These are phyloP conservation scores for Ceratobasidium theobromae DNA, from an alignment of 1,284 basidiomycete species.

Conservation along the genomic window DNA sequence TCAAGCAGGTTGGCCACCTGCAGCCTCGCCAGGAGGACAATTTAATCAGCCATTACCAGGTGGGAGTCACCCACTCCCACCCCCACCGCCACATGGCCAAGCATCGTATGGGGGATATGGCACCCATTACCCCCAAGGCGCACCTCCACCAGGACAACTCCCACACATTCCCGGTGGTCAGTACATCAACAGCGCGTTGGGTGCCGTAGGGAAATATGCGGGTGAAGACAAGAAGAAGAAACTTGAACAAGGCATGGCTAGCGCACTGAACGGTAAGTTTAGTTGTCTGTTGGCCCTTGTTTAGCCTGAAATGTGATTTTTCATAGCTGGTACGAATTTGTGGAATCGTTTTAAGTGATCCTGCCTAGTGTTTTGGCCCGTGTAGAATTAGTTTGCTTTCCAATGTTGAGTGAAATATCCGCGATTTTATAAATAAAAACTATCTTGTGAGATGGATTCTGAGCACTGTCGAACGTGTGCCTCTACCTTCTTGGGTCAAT, in stretches of 20 bases:
- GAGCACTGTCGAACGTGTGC: too few relatives aligned
- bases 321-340: constrained; percentile 15
- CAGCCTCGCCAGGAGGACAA: neutral
- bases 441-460: too few relatives aligned
- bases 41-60: neutral
- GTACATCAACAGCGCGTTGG: constrained; percentile 9
- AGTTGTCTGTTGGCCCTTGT: neutral
- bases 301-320: neutral
- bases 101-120: neutral
- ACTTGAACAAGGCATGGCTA: neutral
- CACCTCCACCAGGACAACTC: neutral
- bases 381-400: neutral
- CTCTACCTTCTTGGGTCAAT: too few relatives aligned
- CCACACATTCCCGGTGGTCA: constrained; percentile 4
- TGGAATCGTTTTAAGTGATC: neutral
- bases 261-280: constrained; percentile 6
- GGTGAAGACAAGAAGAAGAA: constrained; percentile 27
- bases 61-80: too few relatives aligned
- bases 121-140: neutral
- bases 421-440: too few relatives aligned
- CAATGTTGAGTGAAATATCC: too few relatives aligned
- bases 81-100: neutral
- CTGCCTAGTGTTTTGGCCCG: neutral
- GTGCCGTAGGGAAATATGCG: constrained; percentile 3
- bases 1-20: neutral